Percentiles rank a stretch among this genome's conserved stretches.
Conservation (phyloP, 352 stramenopile genomes). For the Globisporangium polare region DNA sequence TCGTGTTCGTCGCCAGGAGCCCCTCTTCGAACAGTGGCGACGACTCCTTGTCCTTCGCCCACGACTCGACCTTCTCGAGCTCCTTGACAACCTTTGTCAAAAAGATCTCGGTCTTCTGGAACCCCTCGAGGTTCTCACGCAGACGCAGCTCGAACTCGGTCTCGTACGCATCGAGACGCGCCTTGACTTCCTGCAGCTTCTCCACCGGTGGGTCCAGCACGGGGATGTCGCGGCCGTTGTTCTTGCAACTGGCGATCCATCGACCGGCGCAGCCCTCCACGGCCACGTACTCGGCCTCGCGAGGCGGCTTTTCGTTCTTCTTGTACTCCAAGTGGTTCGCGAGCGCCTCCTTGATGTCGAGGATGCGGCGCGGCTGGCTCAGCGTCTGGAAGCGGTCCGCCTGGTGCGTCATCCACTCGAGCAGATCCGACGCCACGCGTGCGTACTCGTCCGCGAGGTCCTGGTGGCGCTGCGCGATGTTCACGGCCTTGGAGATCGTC, state of each 20-base stretch:
- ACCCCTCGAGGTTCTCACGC: slow-evolving; percentile 68
- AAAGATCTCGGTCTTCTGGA: slow-evolving; percentile 83
- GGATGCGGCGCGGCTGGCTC: slow-evolving; percentile 59
- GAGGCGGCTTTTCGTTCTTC: slow-evolving; percentile 81
- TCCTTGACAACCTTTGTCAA: slow-evolving; percentile 84
- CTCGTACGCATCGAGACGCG: slow-evolving; percentile 58
- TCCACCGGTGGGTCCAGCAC: slow-evolving; percentile 71
- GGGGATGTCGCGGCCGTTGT: slow-evolving; percentile 75
- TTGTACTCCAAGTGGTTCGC: slow-evolving; percentile 78
- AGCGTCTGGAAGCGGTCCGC: slow-evolving; percentile 74
- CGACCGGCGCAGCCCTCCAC: slow-evolving; percentile 76
- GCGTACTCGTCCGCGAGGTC: slow-evolving; percentile 76
- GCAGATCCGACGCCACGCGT: slow-evolving; percentile 55
- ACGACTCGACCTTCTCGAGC: slow-evolving; percentile 77
- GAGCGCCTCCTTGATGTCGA: slow-evolving; percentile 64
- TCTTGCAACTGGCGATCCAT: slow-evolving; percentile 86
- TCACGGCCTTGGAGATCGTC: slow-evolving; percentile 88
- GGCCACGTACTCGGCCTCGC: slow-evolving; percentile 76
- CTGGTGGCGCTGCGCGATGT: slow-evolving; percentile 87
- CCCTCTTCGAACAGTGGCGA: slow-evolving; percentile 64
- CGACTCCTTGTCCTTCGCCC: slow-evolving; percentile 79
- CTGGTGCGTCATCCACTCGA: slow-evolving; percentile 72
- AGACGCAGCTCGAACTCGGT: slow-evolving; percentile 71
- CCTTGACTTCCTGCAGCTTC: slow-evolving; percentile 77
- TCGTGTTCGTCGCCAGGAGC: slow-evolving; percentile 47